Percentiles rank a stretch among this genome's conserved stretches.
Evolutionary conservation across 306 rosid genomes (phyloP).

Genomic region (Dicorynia guianensis): DNA sequence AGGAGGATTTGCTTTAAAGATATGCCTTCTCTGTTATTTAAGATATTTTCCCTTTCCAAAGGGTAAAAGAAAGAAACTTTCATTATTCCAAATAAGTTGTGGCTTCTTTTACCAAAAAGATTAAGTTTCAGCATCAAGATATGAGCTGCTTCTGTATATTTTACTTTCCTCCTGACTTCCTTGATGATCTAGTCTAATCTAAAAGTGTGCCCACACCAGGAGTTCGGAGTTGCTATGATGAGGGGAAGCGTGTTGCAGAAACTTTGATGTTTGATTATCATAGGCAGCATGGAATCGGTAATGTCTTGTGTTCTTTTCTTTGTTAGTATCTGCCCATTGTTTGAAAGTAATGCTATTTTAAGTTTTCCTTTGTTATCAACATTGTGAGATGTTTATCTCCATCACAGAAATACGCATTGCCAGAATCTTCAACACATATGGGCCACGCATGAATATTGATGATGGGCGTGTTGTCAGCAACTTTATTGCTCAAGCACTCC

Average conservation of each 20-base stretch:
- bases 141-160: neutral
- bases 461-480: constrained; percentile 98
- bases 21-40: neutral
- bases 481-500: constrained; percentile 93
- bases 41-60: too few species aligned
- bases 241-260: constrained; percentile 98
- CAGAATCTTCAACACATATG: constrained; percentile 92
- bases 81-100: neutral
- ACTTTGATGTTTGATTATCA: constrained; percentile 97
- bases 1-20: neutral
- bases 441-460: constrained; percentile 93
- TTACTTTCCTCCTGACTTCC: neutral
- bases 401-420: constrained; percentile 85
- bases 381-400: neutral
- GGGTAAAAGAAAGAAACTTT: neutral
- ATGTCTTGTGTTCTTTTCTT: constrained; percentile 24
- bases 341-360: constrained; percentile 5
- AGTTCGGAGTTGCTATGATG: constrained; percentile 96
- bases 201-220: constrained; percentile 51
- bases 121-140: neutral
- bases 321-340: neutral
- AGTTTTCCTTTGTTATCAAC: neutral
- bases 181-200: constrained; percentile 27
- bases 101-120: neutral
- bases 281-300: constrained; percentile 93